Evolutionary conservation across 495 filamentous ascomycete species (phyloP).

Genomic region (Neurospora sp.): DNA sequence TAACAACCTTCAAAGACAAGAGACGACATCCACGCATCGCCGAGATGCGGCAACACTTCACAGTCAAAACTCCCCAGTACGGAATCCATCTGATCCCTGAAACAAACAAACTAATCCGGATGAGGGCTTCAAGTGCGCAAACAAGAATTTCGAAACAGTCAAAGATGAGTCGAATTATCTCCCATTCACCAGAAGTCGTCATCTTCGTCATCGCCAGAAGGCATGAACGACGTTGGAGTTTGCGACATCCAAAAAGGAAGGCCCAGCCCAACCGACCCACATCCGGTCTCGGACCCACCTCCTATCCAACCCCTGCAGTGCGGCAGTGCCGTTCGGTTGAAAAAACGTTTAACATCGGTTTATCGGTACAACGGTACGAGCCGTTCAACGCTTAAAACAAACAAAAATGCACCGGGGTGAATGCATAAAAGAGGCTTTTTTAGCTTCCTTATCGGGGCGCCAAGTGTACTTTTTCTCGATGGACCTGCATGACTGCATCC

Average conservation of each 20-base stretch:
- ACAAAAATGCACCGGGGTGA: background rate
- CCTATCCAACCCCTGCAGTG: background rate
- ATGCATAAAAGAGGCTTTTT: background rate
- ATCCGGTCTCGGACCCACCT: background rate
- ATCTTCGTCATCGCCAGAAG: background rate
- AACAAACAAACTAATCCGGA: background rate
- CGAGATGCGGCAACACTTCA: background rate
- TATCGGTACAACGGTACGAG: background rate
- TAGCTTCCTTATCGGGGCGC: background rate
- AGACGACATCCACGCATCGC: background rate
- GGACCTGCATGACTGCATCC: background rate
- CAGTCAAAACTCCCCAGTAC: background rate
- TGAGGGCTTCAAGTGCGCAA: background rate
- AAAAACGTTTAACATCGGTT: background rate
- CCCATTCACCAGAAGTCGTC: background rate
- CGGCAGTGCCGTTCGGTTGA: background rate
- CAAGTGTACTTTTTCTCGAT: background rate
- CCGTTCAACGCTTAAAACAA: background rate
- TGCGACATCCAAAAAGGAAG: background rate
- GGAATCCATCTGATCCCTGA: background rate
- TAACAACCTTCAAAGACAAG: background rate
- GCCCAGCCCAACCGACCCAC: background rate
- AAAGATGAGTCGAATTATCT: background rate
- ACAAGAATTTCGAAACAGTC: background rate
- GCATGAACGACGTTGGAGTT: background rate